Evolutionary conservation across 768 basidiomycete genomes (phyloP), one percentile per base, ranked within the genome.

Genomic region (Amanita pseudoporphyria): DNA sequence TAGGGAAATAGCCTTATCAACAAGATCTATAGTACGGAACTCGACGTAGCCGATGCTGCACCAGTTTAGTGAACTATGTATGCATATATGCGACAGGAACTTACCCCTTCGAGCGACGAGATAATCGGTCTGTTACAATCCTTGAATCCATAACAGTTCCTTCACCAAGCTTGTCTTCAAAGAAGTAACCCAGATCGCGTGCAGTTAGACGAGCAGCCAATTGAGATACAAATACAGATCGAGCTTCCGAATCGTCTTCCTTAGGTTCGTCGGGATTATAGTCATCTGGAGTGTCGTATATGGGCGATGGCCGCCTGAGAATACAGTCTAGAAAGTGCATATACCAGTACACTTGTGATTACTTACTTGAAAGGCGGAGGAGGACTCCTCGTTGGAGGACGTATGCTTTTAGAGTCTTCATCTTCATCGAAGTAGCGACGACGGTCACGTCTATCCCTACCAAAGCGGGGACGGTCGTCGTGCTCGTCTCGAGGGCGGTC

Each of bases 221-320:
- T 71, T 98, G 96, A 59, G 94, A 95, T 63, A 96, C 92, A 70
- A 98, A 98, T 57, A 97, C 91, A 59, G 96, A 97, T 67, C 96
- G 87, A 62, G 90, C 86, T 81, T 98, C 96, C 49, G 91, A 93
- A 62, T 98, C 95, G 63, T 97, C 92, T 66, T 93, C 90, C 60
- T 85, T 86, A 6, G 86, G 84, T 56, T 97, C 92, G 57, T 95
- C 90, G 26, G 84, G 82, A 56, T 85, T 86, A 62, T 82, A 85
- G 18, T 90, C 88, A 31, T 82, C 76, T 22, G 77, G 76, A 16
- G 74, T 71, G 37, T 86, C 85, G 57, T 88, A 86, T 24, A 74
- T 72, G 18, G 87, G 84, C 14, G 87, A 86, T 31, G 74, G 73
- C 49, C 87, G 79, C 58, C 86, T 88, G 52, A n/a, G 53, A 32